Percentiles rank a stretch among this genome's conserved stretches.
These are phyloP conservation scores for Talinum fruticosum DNA, from an alignment of 148 eudicot species.

Conservation along the genomic window DNA sequence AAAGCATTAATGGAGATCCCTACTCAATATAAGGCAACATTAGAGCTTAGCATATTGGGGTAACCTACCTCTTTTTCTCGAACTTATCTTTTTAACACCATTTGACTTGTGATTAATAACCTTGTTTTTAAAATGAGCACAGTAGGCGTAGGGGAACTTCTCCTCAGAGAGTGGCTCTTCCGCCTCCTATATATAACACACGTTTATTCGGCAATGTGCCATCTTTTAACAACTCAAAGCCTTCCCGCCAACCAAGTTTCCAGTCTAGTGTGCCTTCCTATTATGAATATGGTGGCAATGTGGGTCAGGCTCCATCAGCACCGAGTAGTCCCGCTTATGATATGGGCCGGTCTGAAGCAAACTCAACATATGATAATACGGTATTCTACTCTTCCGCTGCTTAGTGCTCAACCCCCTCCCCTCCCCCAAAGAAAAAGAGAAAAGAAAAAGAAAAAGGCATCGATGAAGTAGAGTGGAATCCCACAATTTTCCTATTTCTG, in stretches of 20 bases:
- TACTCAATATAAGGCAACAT: conserved; percentile 81
- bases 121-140: conserved; percentile 19
- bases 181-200: conserved; percentile 59
- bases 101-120: not conserved
- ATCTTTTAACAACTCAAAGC: conserved; percentile 41
- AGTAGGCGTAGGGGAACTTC: conserved; percentile 62
- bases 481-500: not conserved
- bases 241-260: conserved; percentile 45
- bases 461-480: not conserved
- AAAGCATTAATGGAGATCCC: conserved; percentile 95
- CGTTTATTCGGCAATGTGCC: conserved; percentile 29
- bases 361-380: conserved; percentile 54
- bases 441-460: too few relatives aligned
- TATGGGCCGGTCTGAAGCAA: conserved; percentile 33
- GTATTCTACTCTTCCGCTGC: conserved; percentile 22
- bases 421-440: not conserved
- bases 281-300: conserved; percentile 32
- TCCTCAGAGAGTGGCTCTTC: conserved; percentile 63
- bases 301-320: conserved; percentile 20
- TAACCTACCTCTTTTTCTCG: conserved; percentile 21
- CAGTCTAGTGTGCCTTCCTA: conserved; percentile 38
- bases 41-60: conserved; percentile 82
- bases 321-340: conserved; percentile 23
- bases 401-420: not conserved
- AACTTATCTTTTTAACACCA: not conserved